phyloP scores from a whole-genome alignment of 148 eudicot species.

The Cornus controversa region DNA sequence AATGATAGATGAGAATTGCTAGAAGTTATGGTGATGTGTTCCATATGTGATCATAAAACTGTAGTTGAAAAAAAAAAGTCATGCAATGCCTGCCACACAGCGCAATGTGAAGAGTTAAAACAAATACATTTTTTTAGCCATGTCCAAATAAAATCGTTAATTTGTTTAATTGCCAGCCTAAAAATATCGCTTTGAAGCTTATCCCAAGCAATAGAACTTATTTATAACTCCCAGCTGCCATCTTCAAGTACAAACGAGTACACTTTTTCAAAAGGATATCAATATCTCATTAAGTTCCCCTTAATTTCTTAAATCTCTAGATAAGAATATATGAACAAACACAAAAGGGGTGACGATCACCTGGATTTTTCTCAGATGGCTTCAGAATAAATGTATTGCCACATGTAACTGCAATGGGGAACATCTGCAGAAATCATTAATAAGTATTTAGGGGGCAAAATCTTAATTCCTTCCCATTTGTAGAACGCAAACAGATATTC shows the following conservation, averaged over 20 bases:
- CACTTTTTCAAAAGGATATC: conserved; percentile 1
- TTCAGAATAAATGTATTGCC: conserved; percentile 67
- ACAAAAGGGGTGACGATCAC: conserved; percentile 23
- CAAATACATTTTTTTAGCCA: no score
- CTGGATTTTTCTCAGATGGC: conserved; percentile 71
- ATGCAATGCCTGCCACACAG: no score
- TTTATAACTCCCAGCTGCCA: neutral
- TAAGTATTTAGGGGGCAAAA: neutral
- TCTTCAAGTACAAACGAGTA: neutral
- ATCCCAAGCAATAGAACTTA: neutral
- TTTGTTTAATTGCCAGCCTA: neutral
- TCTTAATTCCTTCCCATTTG: neutral
- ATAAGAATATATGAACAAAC: neutral
- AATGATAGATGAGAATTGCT: no score
- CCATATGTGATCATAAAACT: no score
- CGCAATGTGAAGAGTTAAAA: no score
- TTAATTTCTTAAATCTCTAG: neutral
- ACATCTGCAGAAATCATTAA: conserved; percentile 46
- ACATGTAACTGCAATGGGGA: conserved; percentile 61
- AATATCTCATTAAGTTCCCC: neutral
- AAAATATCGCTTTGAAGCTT: neutral
- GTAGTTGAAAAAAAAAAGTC: no score
- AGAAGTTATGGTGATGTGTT: no score
- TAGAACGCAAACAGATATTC: neutral
- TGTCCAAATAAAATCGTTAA: no score